These are phyloP conservation scores for Vitis hybrid DNA, from an alignment of 177 flowering plant genomes.

Conservation along the genomic window DNA sequence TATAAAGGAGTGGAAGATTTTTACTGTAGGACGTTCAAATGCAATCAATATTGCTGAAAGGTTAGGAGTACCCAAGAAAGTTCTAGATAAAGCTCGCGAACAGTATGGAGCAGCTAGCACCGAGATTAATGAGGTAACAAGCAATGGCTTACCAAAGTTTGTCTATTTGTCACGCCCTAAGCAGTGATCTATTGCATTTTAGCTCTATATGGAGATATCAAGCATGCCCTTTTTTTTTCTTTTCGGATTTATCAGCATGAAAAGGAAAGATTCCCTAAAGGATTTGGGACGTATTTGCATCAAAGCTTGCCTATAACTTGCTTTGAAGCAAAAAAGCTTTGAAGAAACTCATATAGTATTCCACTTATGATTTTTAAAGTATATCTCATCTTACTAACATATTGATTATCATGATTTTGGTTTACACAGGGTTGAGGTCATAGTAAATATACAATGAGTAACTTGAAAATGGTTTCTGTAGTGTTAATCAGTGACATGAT, in stretches of 20 bases:
- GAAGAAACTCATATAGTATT: fast-evolving
- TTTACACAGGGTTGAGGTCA: background rate
- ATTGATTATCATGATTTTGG: background rate
- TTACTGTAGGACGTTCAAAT: slow-evolving; percentile 80
- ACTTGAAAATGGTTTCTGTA: no score
- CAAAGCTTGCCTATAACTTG: background rate
- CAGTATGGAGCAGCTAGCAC: slow-evolving; percentile 84
- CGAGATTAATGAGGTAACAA: slow-evolving; percentile 80
- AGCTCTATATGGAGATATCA: background rate
- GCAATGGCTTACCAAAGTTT: background rate
- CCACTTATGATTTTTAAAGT: background rate
- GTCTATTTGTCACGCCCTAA: no score
- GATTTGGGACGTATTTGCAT: background rate
- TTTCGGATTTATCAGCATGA: background rate
- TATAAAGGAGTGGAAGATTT: slow-evolving; percentile 4
- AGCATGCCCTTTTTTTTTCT: background rate
- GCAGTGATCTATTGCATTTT: background rate
- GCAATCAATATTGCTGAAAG: slow-evolving; percentile 90
- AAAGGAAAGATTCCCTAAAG: background rate
- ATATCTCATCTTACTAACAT: background rate
- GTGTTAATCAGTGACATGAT: background rate
- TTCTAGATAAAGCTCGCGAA: slow-evolving; percentile 66
- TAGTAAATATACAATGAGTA: no score
- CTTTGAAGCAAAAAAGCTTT: background rate
- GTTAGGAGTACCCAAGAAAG: slow-evolving; percentile 63